Evolutionary conservation across 1,284 basidiomycete species (phyloP), one percentile per base, ranked within the genome.

Genomic region (Cutaneotrichosporon mucoides): DNA sequence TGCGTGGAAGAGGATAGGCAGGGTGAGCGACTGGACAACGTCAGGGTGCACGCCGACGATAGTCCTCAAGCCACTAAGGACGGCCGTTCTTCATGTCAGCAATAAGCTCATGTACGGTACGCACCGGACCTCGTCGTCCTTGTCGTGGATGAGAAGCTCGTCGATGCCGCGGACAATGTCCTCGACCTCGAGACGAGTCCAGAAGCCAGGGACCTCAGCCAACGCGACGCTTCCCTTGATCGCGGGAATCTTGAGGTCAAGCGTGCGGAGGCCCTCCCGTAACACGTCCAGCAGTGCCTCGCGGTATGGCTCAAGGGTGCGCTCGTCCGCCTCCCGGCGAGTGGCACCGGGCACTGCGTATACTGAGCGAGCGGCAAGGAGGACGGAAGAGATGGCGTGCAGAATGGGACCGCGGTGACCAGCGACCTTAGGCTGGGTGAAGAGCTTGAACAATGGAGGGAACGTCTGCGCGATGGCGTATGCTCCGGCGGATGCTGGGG

Each of bases 91-190:
- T 71, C 37, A 43, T 13, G 53, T 61, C 9, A 59, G 58, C 59
- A 35, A 6, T 38, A 2, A 6, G 15, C 36, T 36, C 44, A 6
- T 11, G 10, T 33, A 10, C 16, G 53, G 34, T 46, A 68, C 75
- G 47, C 62, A 79, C 69, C 75, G 63, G 10, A 79, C 79, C 16
- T 87, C 85, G 12, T 85, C 83, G 34, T 81, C 79, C 44, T 83
- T 80, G 24, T 81, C 81, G 41, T 83, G 79, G 38, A 92, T 76
- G 9, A 92, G 77, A 51, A 82, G 64, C 41, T 90, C 87, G 67
- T 90, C 86, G 37, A 89, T 82, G 56, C 84, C 86, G 59, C 87
- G 85, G 1, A 94, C 88, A 46, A 92, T 79, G 71, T 88, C 92
- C 10, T 85, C 84, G 3, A 91, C 76, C 73, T 98, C 94, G 36